Evolutionary conservation across 805 yeast species (phyloP), one percentile per base, ranked within the genome.

Genomic region (Wickerhamiella siamensis): DNA sequence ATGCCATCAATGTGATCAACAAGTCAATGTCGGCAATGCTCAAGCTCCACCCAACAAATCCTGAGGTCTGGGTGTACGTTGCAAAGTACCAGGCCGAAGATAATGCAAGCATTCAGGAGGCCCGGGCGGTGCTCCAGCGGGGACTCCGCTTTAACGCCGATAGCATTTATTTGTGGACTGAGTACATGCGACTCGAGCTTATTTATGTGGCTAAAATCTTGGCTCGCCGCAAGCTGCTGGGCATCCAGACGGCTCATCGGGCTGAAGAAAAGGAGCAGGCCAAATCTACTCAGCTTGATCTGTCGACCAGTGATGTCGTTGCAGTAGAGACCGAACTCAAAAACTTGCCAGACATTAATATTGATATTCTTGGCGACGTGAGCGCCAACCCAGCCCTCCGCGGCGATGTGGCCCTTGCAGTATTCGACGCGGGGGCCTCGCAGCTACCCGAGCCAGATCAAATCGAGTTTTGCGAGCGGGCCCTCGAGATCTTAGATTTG

Each of bases 61-160:
- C 84, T 2, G 81, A 79, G 51, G 81, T 88, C 15, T 91, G 98
- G 98, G 74, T 91, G 34, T 74, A 83, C 53, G 96, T 95, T 19
- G 95, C 96, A 24, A 83, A 83, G 56, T 84, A 83, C 61, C 97
- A 91, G 62, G 79, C 83, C 53, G 95, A 88, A 51, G 73, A 72
- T 22, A 84, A 91, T 60, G 82, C 88, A 33, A 81, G 86, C 52
- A 83, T 94, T 36, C 77, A 79, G 55, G 87, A 94, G 36, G 87
- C 96, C 18, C 72, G 99, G 59, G 74, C 75, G 8, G 69, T 91
- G 20, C 76, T 86, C 59, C 95, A 87, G 60, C 74, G 81, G 50
- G 94, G 80, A 26, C 66, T 91, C 33, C 70, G 94, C 58, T 81
- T 91, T 59, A 88, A 88, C 56, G 71, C 79, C 2, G 87, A 82